These are phyloP conservation scores for Verticillium zaregamsianum DNA, from an alignment of 2,329 filamentous ascomycete genomes.

Conservation along the genomic window DNA sequence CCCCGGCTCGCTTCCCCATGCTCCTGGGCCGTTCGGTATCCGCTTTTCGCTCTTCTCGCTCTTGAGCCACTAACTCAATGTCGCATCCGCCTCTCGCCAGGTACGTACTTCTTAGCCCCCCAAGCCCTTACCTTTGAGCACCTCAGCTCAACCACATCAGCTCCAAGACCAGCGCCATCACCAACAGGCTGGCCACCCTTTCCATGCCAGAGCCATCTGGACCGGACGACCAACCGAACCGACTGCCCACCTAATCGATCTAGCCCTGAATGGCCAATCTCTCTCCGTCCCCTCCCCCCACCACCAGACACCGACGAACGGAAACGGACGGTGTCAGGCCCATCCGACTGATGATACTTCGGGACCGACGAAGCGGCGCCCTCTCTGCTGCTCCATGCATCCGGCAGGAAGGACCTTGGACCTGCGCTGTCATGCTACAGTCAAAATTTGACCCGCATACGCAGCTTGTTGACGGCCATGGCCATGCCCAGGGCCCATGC, in stretches of 20 bases:
- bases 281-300: not conserved
- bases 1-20: slow-evolving; percentile 24
- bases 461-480: not conserved
- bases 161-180: not conserved
- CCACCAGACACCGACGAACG: no score
- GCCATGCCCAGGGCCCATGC: not conserved
- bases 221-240: not conserved
- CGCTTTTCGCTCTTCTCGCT: not conserved
- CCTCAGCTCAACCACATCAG: not conserved
- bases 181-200: not conserved
- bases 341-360: not conserved
- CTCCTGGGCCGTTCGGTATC: not conserved
- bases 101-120: not conserved
- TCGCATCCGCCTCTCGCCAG: not conserved
- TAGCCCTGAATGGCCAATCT: not conserved
- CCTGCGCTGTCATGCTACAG: not conserved
- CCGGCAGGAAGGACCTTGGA: not conserved
- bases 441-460: not conserved
- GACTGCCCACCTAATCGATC: not conserved
- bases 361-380: not conserved
- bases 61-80: not conserved
- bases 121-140: not conserved
- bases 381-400: no score
- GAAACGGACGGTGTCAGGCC: no score
- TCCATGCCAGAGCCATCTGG: not conserved